These are phyloP conservation scores for Aurantiochytrium sp. DNA, from an alignment of 108 stramenopile species.

Conservation along the genomic window DNA sequence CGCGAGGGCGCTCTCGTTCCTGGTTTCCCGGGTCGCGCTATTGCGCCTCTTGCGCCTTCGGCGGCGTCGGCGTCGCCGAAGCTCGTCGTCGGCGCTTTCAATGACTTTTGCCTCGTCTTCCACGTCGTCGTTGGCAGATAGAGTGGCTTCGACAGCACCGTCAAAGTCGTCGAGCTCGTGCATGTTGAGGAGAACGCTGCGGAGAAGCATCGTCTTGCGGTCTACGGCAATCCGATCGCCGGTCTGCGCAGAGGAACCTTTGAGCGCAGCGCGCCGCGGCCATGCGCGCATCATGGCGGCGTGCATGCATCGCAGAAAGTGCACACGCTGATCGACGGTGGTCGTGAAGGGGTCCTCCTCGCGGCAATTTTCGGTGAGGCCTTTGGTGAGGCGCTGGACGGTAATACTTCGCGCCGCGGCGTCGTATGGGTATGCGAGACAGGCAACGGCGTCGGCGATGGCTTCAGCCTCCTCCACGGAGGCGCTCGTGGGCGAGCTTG, in stretches of 20 bases:
- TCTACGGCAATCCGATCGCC: background rate
- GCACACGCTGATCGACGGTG: constrained; percentile 31
- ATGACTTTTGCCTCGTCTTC: too few species aligned
- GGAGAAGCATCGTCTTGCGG: background rate
- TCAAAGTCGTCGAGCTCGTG: background rate
- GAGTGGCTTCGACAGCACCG: too few species aligned
- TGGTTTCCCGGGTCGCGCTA: background rate
- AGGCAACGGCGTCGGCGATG: constrained; percentile 1
- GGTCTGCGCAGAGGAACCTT: background rate
- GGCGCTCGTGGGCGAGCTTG: background rate
- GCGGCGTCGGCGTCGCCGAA: background rate
- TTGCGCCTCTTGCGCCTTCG: background rate
- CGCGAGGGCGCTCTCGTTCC: too few species aligned
- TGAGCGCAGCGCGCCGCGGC: background rate
- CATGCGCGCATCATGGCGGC: constrained; percentile 44
- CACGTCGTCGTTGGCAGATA: too few species aligned
- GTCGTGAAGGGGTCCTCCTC: constrained; percentile 36
- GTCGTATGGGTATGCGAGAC: constrained; percentile 4
- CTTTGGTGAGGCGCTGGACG: constrained; percentile 23
- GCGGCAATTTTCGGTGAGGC: constrained; percentile 33
- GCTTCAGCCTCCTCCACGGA: constrained; percentile 26
- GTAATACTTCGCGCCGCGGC: background rate
- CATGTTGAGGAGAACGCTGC: background rate
- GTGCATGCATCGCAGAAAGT: constrained; percentile 39
- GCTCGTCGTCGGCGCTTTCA: background rate